A percentile compares a stretch with the other conserved stretches of the same genome.
phyloP scores from a whole-genome alignment of 1,284 basidiomycete genomes.

The Ceratobasidium sp. region DNA sequence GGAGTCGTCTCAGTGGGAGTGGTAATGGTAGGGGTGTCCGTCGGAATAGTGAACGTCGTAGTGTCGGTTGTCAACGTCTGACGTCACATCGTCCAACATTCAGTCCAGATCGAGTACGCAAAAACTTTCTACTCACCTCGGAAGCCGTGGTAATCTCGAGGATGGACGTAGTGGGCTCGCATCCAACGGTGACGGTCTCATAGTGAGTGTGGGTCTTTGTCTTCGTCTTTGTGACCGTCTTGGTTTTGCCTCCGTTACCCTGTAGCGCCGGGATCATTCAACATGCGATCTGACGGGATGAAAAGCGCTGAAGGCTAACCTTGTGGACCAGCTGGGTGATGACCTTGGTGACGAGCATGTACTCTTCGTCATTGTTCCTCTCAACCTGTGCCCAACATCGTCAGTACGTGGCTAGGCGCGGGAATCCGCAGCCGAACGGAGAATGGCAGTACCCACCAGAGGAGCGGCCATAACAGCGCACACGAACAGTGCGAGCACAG shows the following conservation, averaged over 20 bases:
- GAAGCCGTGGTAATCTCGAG: too few relatives aligned
- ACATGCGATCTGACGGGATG: neutral
- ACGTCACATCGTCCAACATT: slow-evolving; percentile 21
- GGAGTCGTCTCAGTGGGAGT: neutral
- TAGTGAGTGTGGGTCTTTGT: slow-evolving; percentile 32
- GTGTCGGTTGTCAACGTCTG: slow-evolving; percentile 5
- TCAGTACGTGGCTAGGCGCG: neutral
- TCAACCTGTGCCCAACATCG: neutral
- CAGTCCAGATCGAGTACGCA: too few relatives aligned
- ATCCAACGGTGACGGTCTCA: slow-evolving; percentile 23
- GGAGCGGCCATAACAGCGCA: slow-evolving; percentile 21
- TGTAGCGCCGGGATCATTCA: slow-evolving; percentile 5
- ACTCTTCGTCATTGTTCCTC: slow-evolving; percentile 28
- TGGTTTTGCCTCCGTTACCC: slow-evolving; percentile 4
- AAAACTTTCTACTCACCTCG: slow-evolving; percentile 1
- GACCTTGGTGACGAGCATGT: slow-evolving; percentile 26
- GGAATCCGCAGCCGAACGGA: neutral
- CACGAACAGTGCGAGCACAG: slow-evolving; percentile 15
- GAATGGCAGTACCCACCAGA: neutral
- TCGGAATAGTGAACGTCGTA: neutral
- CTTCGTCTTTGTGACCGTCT: slow-evolving; percentile 28
- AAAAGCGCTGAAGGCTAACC: neutral
- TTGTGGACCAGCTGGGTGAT: slow-evolving; percentile 13
- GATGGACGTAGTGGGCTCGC: slow-evolving; percentile 4
- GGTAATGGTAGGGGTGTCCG: neutral